phyloP scores from a whole-genome alignment of 495 filamentous ascomycete species.

The Lineolata rhizophorae region DNA sequence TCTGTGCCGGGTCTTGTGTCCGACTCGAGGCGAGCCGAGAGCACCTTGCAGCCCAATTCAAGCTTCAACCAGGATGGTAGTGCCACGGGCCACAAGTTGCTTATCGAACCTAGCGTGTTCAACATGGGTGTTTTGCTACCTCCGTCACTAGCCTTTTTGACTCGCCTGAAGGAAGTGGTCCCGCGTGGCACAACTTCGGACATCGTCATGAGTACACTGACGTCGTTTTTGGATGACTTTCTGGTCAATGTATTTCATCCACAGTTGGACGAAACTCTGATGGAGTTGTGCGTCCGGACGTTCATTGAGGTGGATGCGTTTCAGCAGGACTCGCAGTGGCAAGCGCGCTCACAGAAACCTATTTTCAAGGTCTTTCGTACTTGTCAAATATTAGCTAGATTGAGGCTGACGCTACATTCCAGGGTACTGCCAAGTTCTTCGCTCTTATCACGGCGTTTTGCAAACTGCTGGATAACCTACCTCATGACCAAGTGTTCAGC shows the following conservation, averaged over 20 bases:
- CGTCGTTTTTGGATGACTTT: slow-evolving; percentile 94
- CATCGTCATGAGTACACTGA: slow-evolving; percentile 67
- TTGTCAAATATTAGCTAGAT: too few relatives aligned
- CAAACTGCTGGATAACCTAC: slow-evolving; percentile 83
- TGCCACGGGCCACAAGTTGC: slow-evolving; percentile 57
- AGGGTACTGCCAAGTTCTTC: slow-evolving; percentile 80
- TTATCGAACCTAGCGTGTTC: slow-evolving; percentile 90
- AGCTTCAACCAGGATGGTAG: slow-evolving; percentile 28
- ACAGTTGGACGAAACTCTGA: slow-evolving; percentile 84
- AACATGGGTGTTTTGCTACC: slow-evolving; percentile 91
- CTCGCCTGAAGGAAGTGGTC: slow-evolving; percentile 77
- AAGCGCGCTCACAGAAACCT: slow-evolving; percentile 48
- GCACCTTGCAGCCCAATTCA: slow-evolving; percentile 6
- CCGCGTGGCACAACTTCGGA: slow-evolving; percentile 64
- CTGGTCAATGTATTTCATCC: slow-evolving; percentile 95
- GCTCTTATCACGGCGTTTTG: slow-evolving; percentile 73
- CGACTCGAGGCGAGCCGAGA: slow-evolving; percentile 30
- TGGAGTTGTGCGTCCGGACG: slow-evolving; percentile 62
- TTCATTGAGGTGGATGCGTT: slow-evolving; percentile 76
- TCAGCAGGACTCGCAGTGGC: slow-evolving; percentile 69
- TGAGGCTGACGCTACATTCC: too few relatives aligned
- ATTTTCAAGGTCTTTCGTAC: too few relatives aligned
- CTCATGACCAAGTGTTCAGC: slow-evolving; percentile 89
- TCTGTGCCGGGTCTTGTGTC: slow-evolving; percentile 88
- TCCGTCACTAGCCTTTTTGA: slow-evolving; percentile 81